Percentiles rank a stretch among this genome's conserved stretches.
Conservation (phyloP, 2,329 filamentous ascomycete species). For the Magnaporthiopsis incrustans region DNA sequence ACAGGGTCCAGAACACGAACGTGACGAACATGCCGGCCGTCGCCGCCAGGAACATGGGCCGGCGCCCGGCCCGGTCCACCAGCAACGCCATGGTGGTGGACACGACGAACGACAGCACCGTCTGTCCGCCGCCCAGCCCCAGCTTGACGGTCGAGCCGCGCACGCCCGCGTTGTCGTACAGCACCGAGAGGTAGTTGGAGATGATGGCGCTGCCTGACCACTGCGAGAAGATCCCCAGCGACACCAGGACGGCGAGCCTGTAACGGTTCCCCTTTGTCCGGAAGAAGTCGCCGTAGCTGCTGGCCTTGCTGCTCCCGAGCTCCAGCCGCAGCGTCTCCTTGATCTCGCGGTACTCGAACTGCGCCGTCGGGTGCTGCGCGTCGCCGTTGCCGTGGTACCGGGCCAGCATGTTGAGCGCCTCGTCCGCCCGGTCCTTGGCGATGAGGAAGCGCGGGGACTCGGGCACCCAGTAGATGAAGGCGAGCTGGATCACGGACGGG, state of each 20-base stretch:
- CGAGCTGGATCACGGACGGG: constrained; percentile 13
- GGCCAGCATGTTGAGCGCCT: constrained; percentile 45
- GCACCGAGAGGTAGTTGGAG: constrained; percentile 47
- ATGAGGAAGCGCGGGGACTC: constrained; percentile 39
- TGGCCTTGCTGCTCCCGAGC: constrained; percentile 29
- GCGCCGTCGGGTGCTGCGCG: constrained; percentile 41
- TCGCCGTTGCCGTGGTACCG: constrained; percentile 51
- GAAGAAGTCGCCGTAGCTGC: constrained; percentile 39
- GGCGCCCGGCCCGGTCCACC: constrained; percentile 46
- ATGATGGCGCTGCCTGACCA: constrained; percentile 54
- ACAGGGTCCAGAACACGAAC: constrained; percentile 42
- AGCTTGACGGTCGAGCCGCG: constrained; percentile 34
- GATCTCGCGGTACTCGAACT: constrained; percentile 53
- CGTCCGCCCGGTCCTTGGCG: constrained; percentile 30
- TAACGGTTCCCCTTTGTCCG: constrained; percentile 23
- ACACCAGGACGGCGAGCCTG: constrained; percentile 13
- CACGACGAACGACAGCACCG: constrained; percentile 42
- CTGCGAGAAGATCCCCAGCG: constrained; percentile 51
- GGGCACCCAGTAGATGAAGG: constrained; percentile 25
- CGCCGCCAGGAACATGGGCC: constrained; percentile 44
- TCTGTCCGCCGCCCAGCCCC: constrained; percentile 40
- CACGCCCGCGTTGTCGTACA: constrained; percentile 47
- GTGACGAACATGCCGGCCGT: constrained; percentile 37
- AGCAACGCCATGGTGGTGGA: constrained; percentile 43
- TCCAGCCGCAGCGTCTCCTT: constrained; percentile 36